phyloP scores from a whole-genome alignment of 106 monocot species.

The Hemerocallis citrina region DNA sequence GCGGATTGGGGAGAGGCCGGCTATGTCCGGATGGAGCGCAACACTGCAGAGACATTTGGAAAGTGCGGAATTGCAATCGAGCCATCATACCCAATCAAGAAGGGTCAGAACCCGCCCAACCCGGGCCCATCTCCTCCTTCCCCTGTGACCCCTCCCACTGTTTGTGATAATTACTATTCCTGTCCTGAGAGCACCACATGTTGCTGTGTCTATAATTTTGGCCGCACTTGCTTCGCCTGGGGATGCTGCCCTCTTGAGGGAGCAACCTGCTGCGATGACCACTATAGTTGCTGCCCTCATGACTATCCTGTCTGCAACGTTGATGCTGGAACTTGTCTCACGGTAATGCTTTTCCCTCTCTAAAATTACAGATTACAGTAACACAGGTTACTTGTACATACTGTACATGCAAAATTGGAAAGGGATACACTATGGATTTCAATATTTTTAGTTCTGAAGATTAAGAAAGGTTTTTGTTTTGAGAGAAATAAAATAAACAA shows the following conservation, averaged over 20 bases:
- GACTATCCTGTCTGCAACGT: conserved; percentile 60
- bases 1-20: conserved; percentile 56
- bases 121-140: conserved; percentile 52
- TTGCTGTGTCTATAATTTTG: conserved; percentile 44
- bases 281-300: conserved; percentile 67
- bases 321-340: conserved; percentile 34
- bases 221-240: conserved; percentile 39
- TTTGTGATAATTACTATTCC: conserved; percentile 54
- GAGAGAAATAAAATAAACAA: too few relatives aligned
- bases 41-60: conserved; percentile 15
- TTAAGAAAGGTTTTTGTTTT: too few relatives aligned
- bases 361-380: too few relatives aligned
- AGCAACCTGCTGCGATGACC: conserved; percentile 63
- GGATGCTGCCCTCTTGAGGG: conserved; percentile 68
- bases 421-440: too few relatives aligned
- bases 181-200: conserved; percentile 53
- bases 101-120: conserved; percentile 51
- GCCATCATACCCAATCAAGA: conserved; percentile 71
- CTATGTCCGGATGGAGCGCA: conserved; percentile 59
- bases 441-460: too few relatives aligned
- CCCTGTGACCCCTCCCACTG: conserved; percentile 28
- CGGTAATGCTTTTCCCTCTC: conserved; percentile 27
- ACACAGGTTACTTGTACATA: too few relatives aligned
- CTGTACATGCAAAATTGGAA: too few relatives aligned
- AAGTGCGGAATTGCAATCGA: conserved; percentile 74